Evolutionary conservation across 1,284 basidiomycete species (phyloP).

Genomic region (Trichosporon faecale): DNA sequence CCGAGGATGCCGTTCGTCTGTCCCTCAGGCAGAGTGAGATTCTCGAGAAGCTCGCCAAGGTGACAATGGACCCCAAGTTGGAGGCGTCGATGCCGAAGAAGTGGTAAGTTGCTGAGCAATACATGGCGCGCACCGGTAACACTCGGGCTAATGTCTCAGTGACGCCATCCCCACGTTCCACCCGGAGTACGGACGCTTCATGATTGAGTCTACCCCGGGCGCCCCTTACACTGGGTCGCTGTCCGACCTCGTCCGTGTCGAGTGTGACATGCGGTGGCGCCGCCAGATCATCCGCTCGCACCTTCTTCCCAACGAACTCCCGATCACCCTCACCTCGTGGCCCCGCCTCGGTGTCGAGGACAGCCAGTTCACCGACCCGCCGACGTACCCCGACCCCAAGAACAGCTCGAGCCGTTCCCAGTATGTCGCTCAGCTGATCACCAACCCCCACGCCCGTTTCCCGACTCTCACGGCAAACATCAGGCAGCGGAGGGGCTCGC

Average conservation of each 20-base stretch:
- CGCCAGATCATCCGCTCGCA: conserved; percentile 80
- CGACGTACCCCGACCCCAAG: conserved; percentile 70
- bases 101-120: conserved; percentile 3
- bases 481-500: conserved; percentile 79
- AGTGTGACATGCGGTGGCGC: conserved; percentile 89
- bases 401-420: conserved; percentile 73
- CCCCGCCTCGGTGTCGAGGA: conserved; percentile 85
- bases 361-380: conserved; percentile 82
- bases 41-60: conserved; percentile 70
- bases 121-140: not conserved
- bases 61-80: conserved; percentile 64
- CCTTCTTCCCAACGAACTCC: conserved; percentile 80
- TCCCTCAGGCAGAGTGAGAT: conserved; percentile 94
- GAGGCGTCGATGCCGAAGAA: conserved; percentile 35
- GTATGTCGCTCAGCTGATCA: conserved; percentile 93
- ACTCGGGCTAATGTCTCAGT: conserved; percentile 51
- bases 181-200: conserved; percentile 97
- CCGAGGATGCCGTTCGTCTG: conserved; percentile 72
- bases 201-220: conserved; percentile 97
- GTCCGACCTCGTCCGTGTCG: conserved; percentile 80
- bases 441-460: conserved; percentile 95
- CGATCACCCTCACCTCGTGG: conserved; percentile 92
- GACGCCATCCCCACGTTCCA: conserved; percentile 86
- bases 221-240: conserved; percentile 86
- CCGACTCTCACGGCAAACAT: conserved; percentile 93